Conservation (phyloP, 2,329 filamentous ascomycete genomes). For the Colletotrichum sp. region DNA sequence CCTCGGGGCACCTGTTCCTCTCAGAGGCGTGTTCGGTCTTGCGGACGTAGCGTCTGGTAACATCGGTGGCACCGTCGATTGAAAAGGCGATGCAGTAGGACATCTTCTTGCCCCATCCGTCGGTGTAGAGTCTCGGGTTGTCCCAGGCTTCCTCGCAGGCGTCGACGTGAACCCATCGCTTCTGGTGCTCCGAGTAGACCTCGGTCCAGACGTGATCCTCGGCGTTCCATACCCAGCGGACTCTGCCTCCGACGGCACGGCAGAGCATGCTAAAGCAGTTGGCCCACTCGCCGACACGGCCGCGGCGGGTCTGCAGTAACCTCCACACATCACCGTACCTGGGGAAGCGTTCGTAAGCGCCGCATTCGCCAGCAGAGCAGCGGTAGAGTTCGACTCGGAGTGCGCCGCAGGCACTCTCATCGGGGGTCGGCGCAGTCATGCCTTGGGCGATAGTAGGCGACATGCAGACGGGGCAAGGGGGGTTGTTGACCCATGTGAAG, state of each 20-base stretch:
- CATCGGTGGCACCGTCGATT: slow-evolving; percentile 77
- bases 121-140: slow-evolving; percentile 87
- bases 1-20: slow-evolving; percentile 82
- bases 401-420: slow-evolving; percentile 88
- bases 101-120: slow-evolving; percentile 96
- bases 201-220: slow-evolving; percentile 99
- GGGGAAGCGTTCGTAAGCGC: slow-evolving; percentile 85
- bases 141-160: slow-evolving; percentile 96
- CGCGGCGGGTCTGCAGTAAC: slow-evolving; percentile 82
- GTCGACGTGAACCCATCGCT: slow-evolving; percentile 96
- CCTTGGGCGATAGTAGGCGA: slow-evolving; percentile 84
- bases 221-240: slow-evolving; percentile 97
- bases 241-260: slow-evolving; percentile 85
- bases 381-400: slow-evolving; percentile 88
- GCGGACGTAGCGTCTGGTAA: slow-evolving; percentile 72
- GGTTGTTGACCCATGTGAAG: slow-evolving; percentile 97
- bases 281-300: slow-evolving; percentile 93
- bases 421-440: slow-evolving; percentile 82
- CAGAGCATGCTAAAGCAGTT: slow-evolving; percentile 99
- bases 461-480: slow-evolving; percentile 80
- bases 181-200: slow-evolving; percentile 91
- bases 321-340: slow-evolving; percentile 96
- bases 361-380: slow-evolving; percentile 79
- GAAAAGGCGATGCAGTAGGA: slow-evolving; percentile 98
- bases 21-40: slow-evolving; percentile 75